phyloP scores from a whole-genome alignment of 257 asterid genomes.

The Sherardia arvensis region DNA sequence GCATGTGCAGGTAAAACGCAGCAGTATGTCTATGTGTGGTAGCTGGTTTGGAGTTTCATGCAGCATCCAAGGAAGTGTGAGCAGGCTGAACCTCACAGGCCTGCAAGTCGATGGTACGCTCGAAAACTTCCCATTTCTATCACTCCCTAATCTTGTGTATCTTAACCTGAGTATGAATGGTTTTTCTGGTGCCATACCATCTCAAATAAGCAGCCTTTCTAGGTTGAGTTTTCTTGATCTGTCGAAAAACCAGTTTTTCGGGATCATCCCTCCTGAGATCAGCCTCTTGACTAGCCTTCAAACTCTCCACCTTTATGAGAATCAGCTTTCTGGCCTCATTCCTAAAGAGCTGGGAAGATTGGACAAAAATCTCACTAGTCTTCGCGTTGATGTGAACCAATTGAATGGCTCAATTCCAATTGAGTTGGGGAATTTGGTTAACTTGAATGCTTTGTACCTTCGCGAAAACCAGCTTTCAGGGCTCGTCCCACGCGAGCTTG shows the following conservation, averaged over 20 bases:
- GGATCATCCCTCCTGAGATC: neutral
- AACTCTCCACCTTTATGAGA: neutral
- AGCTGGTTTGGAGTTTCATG: neutral
- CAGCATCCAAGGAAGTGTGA: neutral
- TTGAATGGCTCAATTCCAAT: conserved; percentile 16
- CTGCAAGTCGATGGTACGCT: neutral
- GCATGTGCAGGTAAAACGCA: neutral
- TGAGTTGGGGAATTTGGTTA: neutral
- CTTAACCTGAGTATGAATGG: neutral
- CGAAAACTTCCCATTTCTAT: neutral
- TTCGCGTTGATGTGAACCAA: conserved; percentile 5
- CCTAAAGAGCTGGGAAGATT: conserved; percentile 16
- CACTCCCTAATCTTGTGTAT: neutral
- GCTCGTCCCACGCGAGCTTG: conserved; percentile 15
- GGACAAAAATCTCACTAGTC: neutral
- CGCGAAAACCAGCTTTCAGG: conserved; percentile 12
- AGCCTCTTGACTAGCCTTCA: conserved; percentile 2
- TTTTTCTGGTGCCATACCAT: neutral
- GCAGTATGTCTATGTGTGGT: neutral
- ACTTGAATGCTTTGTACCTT: neutral
- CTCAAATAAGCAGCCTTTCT: neutral
- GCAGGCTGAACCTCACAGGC: neutral
- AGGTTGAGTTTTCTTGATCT: neutral
- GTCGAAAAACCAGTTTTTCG: neutral
- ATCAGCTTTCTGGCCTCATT: conserved; percentile 12